These are phyloP conservation scores for Tylopilus rubrobrunneus DNA, from an alignment of 768 basidiomycete species.

Conservation along the genomic window DNA sequence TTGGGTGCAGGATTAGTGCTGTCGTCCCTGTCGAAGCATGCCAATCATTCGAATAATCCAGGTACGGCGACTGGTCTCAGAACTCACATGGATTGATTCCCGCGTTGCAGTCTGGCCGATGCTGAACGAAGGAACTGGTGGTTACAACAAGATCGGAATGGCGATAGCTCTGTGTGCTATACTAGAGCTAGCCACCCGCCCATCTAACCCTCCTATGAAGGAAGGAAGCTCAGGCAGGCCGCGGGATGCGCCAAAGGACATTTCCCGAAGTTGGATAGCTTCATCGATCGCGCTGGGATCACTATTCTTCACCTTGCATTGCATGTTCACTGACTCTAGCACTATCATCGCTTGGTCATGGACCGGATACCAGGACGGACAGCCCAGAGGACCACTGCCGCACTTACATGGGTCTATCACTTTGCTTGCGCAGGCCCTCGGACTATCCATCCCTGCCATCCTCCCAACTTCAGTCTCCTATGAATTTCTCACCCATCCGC, in stretches of 20 bases:
- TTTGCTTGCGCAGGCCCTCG: slow-evolving; percentile 57
- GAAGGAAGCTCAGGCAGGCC: neutral
- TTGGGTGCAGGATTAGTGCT: slow-evolving; percentile 62
- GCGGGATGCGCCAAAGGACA: slow-evolving; percentile 6
- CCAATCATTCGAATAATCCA: slow-evolving; percentile 80
- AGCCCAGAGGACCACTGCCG: slow-evolving; percentile 65
- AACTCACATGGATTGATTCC: slow-evolving; percentile 1
- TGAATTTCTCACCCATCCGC: slow-evolving; percentile 39
- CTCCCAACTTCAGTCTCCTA: slow-evolving; percentile 19
- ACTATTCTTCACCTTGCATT: slow-evolving; percentile 68
- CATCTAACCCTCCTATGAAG: slow-evolving; percentile 15
- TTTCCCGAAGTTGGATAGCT: slow-evolving; percentile 32
- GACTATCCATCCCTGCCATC: slow-evolving; percentile 43
- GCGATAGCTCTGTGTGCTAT: slow-evolving; percentile 54
- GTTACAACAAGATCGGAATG: slow-evolving; percentile 68
- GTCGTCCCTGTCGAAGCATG: slow-evolving; percentile 68
- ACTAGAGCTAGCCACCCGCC: slow-evolving; percentile 49
- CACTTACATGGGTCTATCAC: slow-evolving; percentile 69
- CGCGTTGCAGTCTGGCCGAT: slow-evolving; percentile 68
- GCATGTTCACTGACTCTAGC: slow-evolving; percentile 68
- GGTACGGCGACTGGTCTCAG: slow-evolving; percentile 32
- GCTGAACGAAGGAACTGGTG: slow-evolving; percentile 58
- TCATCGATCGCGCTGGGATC: slow-evolving; percentile 59
- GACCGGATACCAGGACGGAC: slow-evolving; percentile 72
- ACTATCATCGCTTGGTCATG: slow-evolving; percentile 85